Evolutionary conservation across 192 early-diverging fungal species (phyloP).

Genomic region (Phycomyces nitens): DNA sequence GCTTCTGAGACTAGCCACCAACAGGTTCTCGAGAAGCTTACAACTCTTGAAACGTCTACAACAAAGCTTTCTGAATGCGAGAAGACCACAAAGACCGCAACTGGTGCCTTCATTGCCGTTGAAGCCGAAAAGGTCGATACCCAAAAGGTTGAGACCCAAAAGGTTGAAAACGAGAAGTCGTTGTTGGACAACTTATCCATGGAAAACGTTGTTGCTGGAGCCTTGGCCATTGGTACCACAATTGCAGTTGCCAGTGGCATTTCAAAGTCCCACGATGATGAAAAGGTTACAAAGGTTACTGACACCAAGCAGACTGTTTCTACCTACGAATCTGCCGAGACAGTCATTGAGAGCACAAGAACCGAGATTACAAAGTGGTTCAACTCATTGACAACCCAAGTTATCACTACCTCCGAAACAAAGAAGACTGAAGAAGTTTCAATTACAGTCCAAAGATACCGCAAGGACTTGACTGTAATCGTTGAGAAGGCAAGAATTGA

Average conservation of each 20-base stretch:
- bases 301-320: slow-evolving; percentile 1
- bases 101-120: background rate
- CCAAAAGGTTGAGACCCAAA: background rate
- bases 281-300: background rate
- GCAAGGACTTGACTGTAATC: slow-evolving; percentile 2
- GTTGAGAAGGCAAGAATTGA: slow-evolving; percentile 13
- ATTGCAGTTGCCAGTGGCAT: slow-evolving; percentile 7
- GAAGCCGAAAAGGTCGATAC: background rate
- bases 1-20: background rate
- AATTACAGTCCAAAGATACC: slow-evolving; percentile 7
- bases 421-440: slow-evolving; percentile 11
- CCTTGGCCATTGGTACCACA: slow-evolving; percentile 13
- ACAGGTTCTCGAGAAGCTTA: background rate
- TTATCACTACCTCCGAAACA: slow-evolving; percentile 6
- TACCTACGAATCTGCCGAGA: background rate
- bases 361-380: slow-evolving; percentile 11
- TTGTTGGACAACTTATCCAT: background rate
- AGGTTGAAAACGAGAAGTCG: background rate
- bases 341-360: slow-evolving; percentile 3
- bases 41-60: background rate
- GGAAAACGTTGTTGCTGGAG: background rate
- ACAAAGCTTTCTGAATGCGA: background rate
- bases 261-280: slow-evolving; percentile 2
- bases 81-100: background rate
- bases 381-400: slow-evolving; percentile 2